A percentile compares a stretch with the other conserved stretches of the same genome.
Evolutionary conservation across 495 filamentous ascomycete genomes (phyloP).

Genomic region (Hypoxylon rickii): DNA sequence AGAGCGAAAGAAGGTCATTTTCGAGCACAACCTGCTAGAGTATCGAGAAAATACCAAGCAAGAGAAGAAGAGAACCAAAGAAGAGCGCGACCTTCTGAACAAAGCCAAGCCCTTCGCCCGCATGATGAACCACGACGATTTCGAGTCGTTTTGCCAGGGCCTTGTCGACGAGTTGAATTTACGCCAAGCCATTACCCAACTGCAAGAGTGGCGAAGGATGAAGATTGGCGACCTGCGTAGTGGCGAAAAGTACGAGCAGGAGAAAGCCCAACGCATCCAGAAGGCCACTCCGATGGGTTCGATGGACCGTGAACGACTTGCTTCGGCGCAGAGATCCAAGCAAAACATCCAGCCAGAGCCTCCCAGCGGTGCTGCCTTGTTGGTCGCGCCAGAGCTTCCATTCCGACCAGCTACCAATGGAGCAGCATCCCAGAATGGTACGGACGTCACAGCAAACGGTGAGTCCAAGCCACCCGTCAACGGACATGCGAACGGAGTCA

Average conservation of each 20-base stretch:
- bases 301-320: slow-evolving; percentile 78
- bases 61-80: slow-evolving; percentile 95
- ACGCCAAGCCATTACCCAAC: slow-evolving; percentile 82
- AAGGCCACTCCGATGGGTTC: slow-evolving; percentile 71
- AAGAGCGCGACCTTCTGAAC: slow-evolving; percentile 86
- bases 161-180: slow-evolving; percentile 89
- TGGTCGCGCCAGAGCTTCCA: slow-evolving; percentile 78
- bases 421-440: slow-evolving; percentile 12
- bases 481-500: slow-evolving; percentile 40
- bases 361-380: slow-evolving; percentile 68
- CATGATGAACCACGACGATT: slow-evolving; percentile 94
- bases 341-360: slow-evolving; percentile 66
- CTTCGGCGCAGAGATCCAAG: slow-evolving; percentile 63
- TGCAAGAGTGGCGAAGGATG: slow-evolving; percentile 92
- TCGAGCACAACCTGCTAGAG: slow-evolving; percentile 90
- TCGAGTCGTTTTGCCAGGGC: slow-evolving; percentile 79
- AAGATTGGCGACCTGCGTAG: slow-evolving; percentile 79
- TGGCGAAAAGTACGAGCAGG: slow-evolving; percentile 93
- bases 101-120: slow-evolving; percentile 95
- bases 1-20: slow-evolving; percentile 96
- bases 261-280: slow-evolving; percentile 78
- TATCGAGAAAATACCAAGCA: slow-evolving; percentile 83
- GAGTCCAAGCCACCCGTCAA: slow-evolving; percentile 47
- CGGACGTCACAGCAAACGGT: slow-evolving; percentile 37
- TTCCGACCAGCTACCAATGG: slow-evolving; percentile 49